Percentiles rank a stretch among this genome's conserved stretches.
Conservation (phyloP, 2,329 filamentous ascomycete genomes). For the Ascochyta koolunga region DNA sequence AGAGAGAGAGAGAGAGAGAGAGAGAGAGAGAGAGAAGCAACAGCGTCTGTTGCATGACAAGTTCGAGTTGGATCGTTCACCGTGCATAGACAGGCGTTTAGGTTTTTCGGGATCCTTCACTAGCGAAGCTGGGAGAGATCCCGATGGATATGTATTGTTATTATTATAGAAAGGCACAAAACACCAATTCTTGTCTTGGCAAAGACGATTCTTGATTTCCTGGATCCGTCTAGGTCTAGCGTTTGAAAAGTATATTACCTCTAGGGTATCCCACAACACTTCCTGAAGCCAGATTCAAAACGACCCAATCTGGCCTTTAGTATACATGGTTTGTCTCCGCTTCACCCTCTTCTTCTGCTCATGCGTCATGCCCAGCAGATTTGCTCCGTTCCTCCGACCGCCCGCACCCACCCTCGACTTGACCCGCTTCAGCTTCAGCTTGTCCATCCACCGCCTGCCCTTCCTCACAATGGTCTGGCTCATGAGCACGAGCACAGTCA, state of each 20-base stretch:
- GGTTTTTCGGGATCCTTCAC: background rate
- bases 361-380: slow-evolving; percentile 21
- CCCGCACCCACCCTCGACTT: slow-evolving; percentile 24
- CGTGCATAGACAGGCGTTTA: slow-evolving; percentile 15
- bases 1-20: no score
- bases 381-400: slow-evolving; percentile 24
- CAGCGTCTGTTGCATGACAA: no score
- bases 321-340: slow-evolving; percentile 43
- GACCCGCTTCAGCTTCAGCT: slow-evolving; percentile 28
- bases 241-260: background rate
- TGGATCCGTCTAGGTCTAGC: background rate
- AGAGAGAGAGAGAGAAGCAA: no score
- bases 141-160: no score
- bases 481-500: slow-evolving; percentile 42
- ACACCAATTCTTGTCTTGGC: background rate
- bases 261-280: slow-evolving; percentile 3
- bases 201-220: no score
- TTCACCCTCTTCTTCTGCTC: slow-evolving; percentile 24
- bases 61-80: background rate
- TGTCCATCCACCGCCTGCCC: slow-evolving; percentile 23
- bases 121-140: background rate
- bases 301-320: slow-evolving; percentile 41
- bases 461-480: slow-evolving; percentile 27
- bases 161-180: background rate
- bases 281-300: no score